Evolutionary conservation across 768 basidiomycete species (phyloP).

Genomic region (Chalciporus piperatus): DNA sequence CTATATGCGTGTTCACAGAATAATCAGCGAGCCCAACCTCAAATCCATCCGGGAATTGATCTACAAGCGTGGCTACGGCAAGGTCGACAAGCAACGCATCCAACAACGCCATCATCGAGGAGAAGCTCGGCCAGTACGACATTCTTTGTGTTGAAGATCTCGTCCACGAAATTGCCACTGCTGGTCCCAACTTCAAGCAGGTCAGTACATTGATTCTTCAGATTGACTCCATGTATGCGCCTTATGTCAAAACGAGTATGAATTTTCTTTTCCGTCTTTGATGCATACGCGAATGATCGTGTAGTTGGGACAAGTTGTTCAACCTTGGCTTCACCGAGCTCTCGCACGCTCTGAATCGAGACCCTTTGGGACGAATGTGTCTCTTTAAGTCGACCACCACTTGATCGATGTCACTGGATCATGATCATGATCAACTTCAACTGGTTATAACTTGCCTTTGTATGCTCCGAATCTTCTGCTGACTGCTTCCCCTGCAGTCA

Average conservation of each 20-base stretch:
- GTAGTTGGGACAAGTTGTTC: no score
- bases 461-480: no score
- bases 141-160: constrained; percentile 97
- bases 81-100: constrained; percentile 96
- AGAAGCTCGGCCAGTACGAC: constrained; percentile 85
- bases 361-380: no score
- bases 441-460: background rate
- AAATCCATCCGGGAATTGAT: constrained; percentile 95
- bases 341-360: no score
- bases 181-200: constrained; percentile 99
- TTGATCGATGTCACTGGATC: background rate
- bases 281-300: background rate
- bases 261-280: constrained; percentile 3
- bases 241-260: constrained; percentile 28
- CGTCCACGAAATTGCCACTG: constrained; percentile 93
- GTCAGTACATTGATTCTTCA: constrained; percentile 38
- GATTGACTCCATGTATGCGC: constrained; percentile 22
- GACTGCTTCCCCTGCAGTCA: background rate
- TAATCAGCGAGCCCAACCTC: constrained; percentile 83
- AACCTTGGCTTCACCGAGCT: no score
- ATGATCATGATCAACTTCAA: background rate
- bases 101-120: constrained; percentile 93
- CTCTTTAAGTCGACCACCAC: background rate
- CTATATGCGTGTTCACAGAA: constrained; percentile 3
- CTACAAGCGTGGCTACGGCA: constrained; percentile 99